Conservation (phyloP, 2,329 filamentous ascomycete species). For the Clarireedia paspali region DNA sequence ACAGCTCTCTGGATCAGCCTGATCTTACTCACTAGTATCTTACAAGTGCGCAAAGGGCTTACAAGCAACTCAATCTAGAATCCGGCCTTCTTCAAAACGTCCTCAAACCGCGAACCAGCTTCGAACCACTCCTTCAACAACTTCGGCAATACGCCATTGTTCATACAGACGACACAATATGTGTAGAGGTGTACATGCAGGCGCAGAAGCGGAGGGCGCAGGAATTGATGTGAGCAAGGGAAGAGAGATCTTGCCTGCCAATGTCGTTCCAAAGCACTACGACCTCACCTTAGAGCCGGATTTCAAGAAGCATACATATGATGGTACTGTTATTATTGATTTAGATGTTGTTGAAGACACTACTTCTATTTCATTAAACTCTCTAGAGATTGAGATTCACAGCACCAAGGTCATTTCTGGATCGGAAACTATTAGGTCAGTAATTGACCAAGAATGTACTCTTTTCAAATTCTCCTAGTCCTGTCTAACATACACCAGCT, state of each 20-base stretch:
- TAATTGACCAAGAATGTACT: slow-evolving; percentile 6
- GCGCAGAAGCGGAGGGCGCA: slow-evolving; percentile 45
- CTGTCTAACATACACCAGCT: slow-evolving; percentile 37
- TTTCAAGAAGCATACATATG: slow-evolving; percentile 79
- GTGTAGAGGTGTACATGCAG: slow-evolving; percentile 53
- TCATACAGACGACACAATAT: slow-evolving; percentile 67
- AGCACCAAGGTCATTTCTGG: slow-evolving; percentile 59
- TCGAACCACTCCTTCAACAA: slow-evolving; percentile 16
- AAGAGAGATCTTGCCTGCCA: slow-evolving; percentile 81
- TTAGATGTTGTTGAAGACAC: slow-evolving; percentile 81
- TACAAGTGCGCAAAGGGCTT: not conserved
- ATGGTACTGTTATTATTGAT: slow-evolving; percentile 78
- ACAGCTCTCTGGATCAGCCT: not conserved
- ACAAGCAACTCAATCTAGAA: slow-evolving; percentile 14
- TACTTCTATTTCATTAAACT: slow-evolving; percentile 79
- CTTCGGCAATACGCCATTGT: slow-evolving; percentile 48
- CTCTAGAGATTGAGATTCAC: slow-evolving; percentile 77
- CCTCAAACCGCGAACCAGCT: slow-evolving; percentile 16
- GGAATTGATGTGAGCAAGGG: slow-evolving; percentile 54
- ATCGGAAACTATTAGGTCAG: slow-evolving; percentile 43
- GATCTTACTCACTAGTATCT: not conserved
- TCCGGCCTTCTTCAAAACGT: slow-evolving; percentile 15
- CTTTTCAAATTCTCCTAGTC: slow-evolving; percentile 8
- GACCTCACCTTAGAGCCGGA: slow-evolving; percentile 86
- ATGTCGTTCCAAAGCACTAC: slow-evolving; percentile 89